A percentile compares a stretch with the other conserved stretches of the same genome.
phyloP scores from a whole-genome alignment of 495 filamentous ascomycete species.

The Podospora comata region DNA sequence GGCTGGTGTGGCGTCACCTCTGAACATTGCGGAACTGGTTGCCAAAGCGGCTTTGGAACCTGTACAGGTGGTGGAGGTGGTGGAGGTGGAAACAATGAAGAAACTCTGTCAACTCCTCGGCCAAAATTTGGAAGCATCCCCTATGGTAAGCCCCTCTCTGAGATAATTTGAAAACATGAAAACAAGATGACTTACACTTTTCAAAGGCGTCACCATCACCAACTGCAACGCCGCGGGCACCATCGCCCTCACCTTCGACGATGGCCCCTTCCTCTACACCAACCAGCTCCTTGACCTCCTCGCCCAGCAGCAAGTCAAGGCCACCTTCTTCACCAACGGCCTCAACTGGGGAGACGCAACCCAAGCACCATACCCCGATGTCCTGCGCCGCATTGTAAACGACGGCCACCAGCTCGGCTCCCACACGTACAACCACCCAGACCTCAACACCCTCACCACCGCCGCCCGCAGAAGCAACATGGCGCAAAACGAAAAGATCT shows the following conservation, averaged over 20 bases:
- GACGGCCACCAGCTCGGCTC: conserved; percentile 68
- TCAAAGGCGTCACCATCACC: conserved; percentile 40
- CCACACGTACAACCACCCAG: conserved; percentile 68
- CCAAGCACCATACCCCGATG: conserved; percentile 13
- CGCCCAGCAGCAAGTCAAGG: conserved; percentile 50
- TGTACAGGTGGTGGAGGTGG: conserved; percentile 13
- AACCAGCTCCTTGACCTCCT: conserved; percentile 57
- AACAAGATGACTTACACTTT: neutral
- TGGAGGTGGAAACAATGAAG: conserved; percentile 15
- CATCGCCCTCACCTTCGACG: conserved; percentile 67
- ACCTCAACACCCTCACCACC: conserved; percentile 52
- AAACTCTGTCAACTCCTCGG: conserved; percentile 15
- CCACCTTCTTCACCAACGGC: conserved; percentile 69
- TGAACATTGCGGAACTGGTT: conserved; percentile 48
- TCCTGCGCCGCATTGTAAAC: conserved; percentile 50
- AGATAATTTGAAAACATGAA: neutral
- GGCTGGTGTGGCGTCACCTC: conserved; percentile 44
- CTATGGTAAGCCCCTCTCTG: conserved; percentile 12
- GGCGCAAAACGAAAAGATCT: conserved; percentile 62
- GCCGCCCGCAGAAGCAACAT: conserved; percentile 54
- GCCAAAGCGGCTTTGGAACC: conserved; percentile 39
- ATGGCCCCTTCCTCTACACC: conserved; percentile 63
- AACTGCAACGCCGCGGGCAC: conserved; percentile 55
- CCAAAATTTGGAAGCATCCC: conserved; percentile 20
- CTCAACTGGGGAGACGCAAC: conserved; percentile 56